These are phyloP conservation scores for Daldinia vernicosa DNA, from an alignment of 495 filamentous ascomycete species.

Conservation along the genomic window DNA sequence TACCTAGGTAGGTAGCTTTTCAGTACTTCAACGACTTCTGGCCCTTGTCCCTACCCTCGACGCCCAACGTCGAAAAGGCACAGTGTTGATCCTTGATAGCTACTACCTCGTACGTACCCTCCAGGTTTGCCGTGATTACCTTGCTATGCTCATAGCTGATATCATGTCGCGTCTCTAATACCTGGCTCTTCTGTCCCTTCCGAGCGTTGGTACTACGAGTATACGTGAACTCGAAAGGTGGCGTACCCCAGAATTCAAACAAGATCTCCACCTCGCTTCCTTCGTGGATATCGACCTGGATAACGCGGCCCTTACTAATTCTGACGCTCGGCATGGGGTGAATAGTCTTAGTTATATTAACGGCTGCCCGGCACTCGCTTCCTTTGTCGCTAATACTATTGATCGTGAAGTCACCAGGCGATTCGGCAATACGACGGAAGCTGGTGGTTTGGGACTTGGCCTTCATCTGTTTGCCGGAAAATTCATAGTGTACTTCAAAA, in stretches of 20 bases:
- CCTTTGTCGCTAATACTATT: constrained; percentile 83
- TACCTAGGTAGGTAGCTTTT: background rate
- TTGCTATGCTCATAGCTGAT: constrained; percentile 81
- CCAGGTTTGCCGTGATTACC: constrained; percentile 82
- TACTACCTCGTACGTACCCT: constrained; percentile 96
- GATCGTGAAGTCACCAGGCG: constrained; percentile 86
- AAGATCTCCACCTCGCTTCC: constrained; percentile 90
- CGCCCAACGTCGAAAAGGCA: constrained; percentile 74
- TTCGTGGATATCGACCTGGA: constrained; percentile 92
- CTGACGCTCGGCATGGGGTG: constrained; percentile 91
- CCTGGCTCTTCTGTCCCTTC: constrained; percentile 76
- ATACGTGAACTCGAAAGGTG: constrained; percentile 97
- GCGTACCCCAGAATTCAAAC: constrained; percentile 93
- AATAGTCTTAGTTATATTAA: constrained; percentile 79
- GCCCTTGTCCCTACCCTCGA: constrained; percentile 55
- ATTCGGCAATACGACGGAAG: constrained; percentile 91
- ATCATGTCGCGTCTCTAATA: constrained; percentile 90
- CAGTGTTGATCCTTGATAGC: constrained; percentile 93
- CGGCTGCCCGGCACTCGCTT: constrained; percentile 81
- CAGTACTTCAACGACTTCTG: constrained; percentile 34
- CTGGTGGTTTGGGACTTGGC: constrained; percentile 77
- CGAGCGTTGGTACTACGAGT: constrained; percentile 85
- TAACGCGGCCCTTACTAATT: constrained; percentile 80
- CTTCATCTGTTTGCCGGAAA: constrained; percentile 78
- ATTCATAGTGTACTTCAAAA: constrained; percentile 92